Evolutionary conservation across 169 alveolate genomes (phyloP).

Genomic region (Cryptosporidium canis): DNA sequence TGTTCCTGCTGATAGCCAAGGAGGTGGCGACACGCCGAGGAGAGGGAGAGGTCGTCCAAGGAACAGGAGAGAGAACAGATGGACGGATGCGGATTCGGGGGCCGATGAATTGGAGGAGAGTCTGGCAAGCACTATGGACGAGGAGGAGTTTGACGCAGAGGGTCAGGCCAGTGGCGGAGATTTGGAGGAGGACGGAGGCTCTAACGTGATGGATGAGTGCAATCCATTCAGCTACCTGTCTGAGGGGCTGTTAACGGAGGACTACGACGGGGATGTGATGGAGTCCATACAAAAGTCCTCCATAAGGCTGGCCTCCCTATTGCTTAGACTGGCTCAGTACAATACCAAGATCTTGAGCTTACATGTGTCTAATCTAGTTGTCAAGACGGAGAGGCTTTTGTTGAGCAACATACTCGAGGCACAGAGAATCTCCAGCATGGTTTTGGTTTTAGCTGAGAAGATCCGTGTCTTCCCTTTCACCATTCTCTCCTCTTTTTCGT

Average conservation of each 20-base stretch:
- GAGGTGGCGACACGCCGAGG: not conserved
- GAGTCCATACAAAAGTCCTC: slow-evolving; percentile 66
- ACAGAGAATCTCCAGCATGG: not conserved
- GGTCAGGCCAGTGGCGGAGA: not conserved
- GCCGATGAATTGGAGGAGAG: not conserved
- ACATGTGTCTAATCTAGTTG: slow-evolving; percentile 31
- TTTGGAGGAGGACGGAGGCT: not conserved
- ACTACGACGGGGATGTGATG: slow-evolving; percentile 30
- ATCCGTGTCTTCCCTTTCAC: slow-evolving; percentile 16
- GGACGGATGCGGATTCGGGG: no score
- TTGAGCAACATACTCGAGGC: not conserved
- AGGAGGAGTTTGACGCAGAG: not conserved
- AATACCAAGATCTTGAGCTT: slow-evolving; percentile 5
- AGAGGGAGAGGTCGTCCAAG: not conserved
- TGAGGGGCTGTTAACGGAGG: slow-evolving; percentile 35
- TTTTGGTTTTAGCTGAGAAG: slow-evolving; percentile 14
- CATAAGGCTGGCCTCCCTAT: not conserved
- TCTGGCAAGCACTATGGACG: not conserved
- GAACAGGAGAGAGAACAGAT: not conserved
- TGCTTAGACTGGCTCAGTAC: slow-evolving; percentile 37
- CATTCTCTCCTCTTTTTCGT: slow-evolving; percentile 19
- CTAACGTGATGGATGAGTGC: not conserved
- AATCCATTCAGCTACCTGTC: slow-evolving; percentile 17
- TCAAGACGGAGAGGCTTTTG: slow-evolving; percentile 57
- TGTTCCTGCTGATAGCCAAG: slow-evolving; percentile 1